These are phyloP conservation scores for Orychophragmus violaceus DNA, from an alignment of 345 rosid genomes.

Conservation along the genomic window DNA sequence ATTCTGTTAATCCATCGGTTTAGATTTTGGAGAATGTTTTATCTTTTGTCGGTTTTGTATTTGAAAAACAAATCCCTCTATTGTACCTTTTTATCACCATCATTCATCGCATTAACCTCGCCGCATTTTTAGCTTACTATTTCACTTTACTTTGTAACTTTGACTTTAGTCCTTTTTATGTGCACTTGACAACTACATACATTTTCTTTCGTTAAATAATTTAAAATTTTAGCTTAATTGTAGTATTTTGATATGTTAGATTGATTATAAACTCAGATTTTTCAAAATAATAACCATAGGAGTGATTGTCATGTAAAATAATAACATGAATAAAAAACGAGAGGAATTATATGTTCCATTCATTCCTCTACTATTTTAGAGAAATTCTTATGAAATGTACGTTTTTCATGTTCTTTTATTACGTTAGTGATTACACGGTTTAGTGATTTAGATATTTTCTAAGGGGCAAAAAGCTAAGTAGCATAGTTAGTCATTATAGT, in stretches of 20 bases:
- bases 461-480: background rate
- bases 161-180: background rate
- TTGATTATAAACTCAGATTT: background rate
- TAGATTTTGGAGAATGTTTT: no score
- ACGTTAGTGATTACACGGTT: background rate
- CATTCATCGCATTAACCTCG: background rate
- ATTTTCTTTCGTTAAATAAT: background rate
- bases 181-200: background rate
- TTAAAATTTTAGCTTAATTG: background rate
- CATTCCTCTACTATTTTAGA: background rate
- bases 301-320: background rate
- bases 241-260: no score
- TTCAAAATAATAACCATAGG: background rate
- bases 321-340: background rate
- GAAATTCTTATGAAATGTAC: background rate
- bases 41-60: no score
- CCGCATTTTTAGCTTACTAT: constrained; percentile 18
- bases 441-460: background rate
- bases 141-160: background rate
- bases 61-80: no score
- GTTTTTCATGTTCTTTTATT: no score
- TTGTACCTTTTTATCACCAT: background rate
- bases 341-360: background rate
- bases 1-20: no score
- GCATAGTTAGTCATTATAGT: background rate